Base-by-base conservation (phyloP, 495 filamentous ascomycete species). In the Filosporella fistucella region DNA sequence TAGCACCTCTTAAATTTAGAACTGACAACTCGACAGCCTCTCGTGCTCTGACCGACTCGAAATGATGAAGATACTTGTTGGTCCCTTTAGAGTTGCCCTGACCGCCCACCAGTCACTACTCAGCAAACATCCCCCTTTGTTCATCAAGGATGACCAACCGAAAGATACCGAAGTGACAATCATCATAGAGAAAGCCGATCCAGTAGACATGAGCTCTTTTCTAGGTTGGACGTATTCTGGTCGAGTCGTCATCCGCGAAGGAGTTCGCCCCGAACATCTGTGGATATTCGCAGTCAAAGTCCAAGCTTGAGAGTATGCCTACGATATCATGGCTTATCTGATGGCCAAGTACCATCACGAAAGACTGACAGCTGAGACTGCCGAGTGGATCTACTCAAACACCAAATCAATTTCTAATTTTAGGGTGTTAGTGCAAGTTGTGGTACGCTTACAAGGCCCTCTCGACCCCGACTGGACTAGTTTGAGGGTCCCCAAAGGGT, bases 181-280 rank as follows among this genome's bases (percentile, higher is more conserved):
- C n/a, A n/a, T n/a, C n/a, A n/a, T n/a, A n/a, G n/a, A n/a, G n/a
- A n/a, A n/a, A n/a, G n/a, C n/a, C n/a, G n/a, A n/a, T n/a, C n/a
- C n/a, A n/a, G 14, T 21, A 6, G 35, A 32, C 26, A 18, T 48
- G n/a, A 17, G 11, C 9, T 11, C 24, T 29, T 48, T 48, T 37
- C 18, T 47, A 12, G 8, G 8, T 10, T 47, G 44, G 44, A 22
- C 16, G 16, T 41, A 48, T 22, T 28, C 45, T n/a, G 35, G 45
- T 23, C 16, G 16, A 6, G n/a, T 47, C 17, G 32, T 37, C 12
- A 18, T 3, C 8, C 3, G 16, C 4, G 4, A 23, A 3, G 17
- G 28, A 11, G 16, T n/a, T n/a, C n/a, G n/a, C n/a, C n/a, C n/a
- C 13, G 44, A 23, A n/a, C 4, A 39, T 4, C 16, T 39, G 11